Base-by-base conservation (phyloP, 2,329 filamentous ascomycete species). In the Aspergillus neotritici region DNA sequence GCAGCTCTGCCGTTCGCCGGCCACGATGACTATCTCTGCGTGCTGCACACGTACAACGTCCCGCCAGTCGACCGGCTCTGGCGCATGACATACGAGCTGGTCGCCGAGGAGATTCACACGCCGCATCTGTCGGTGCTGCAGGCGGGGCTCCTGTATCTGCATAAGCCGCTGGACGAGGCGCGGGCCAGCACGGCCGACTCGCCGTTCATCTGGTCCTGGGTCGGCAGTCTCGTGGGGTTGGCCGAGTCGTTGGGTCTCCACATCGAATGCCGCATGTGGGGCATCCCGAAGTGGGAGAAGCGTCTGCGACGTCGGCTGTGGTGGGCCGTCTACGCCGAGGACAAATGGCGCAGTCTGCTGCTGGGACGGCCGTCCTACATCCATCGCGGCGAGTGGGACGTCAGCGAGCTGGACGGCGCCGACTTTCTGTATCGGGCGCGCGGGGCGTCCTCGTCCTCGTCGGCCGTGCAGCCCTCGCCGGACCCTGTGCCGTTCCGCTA, bases 271-370 rank as follows among this genome's bases (percentile, higher is more conserved):
- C 57, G 55, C 7, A 59, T 58, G 49, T 67, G 65, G 61, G 64
- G 63, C 3, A 61, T 69, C 33, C 65, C 66, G 1, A 49, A 55
- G 2, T 64, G 62, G 57, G 66, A 69, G 40, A 67, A 67, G 40
- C 55, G 64, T 8, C 53, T 68, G 6, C 60, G 66, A 2, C 50
- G 63, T 14, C 54, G 67, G 5, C 49, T 70, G 6, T 69, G 66
- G 65, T 69, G 67, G 67, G 63, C 63, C 5, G 49, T 68, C 4
- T 69, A 67, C 37, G 49, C 60, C 12, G 62, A 69, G 42, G 66
- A 70, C 31, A 69, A 66, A 46, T 69, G 65, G 60, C 53, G 58
- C 4, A 58, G 58, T 8, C 42, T 69, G n/a, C 53, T 67, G 5
- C 50, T 59, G 44, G 66, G 66, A 0, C 55, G 63, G 2, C 66